These are phyloP conservation scores for Starmerella bombicola DNA, from an alignment of 805 yeast species.

Conservation along the genomic window DNA sequence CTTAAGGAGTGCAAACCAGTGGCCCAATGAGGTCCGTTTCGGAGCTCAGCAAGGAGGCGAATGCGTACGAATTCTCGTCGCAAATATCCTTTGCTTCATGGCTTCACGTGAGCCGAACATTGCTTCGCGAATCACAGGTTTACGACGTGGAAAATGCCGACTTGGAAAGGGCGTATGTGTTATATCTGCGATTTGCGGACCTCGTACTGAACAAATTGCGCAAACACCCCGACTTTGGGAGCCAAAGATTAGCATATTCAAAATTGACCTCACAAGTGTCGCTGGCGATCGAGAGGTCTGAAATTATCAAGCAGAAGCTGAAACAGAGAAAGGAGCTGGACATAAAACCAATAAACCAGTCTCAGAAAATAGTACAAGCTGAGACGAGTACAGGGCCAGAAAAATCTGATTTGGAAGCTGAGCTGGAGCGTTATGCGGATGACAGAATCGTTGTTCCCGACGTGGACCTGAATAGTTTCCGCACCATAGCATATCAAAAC, in stretches of 20 bases:
- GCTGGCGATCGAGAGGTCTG: slow-evolving; percentile 24
- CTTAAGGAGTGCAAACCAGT: too few relatives aligned
- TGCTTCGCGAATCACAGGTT: slow-evolving; percentile 33
- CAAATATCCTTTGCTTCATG: slow-evolving; percentile 42
- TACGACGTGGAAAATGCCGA: slow-evolving; percentile 34
- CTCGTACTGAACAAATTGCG: slow-evolving; percentile 38
- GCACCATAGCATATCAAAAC: background rate
- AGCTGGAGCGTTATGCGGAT: slow-evolving; percentile 3
- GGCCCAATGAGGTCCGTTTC: slow-evolving; percentile 18
- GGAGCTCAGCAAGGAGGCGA: slow-evolving; percentile 38
- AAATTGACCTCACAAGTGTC: slow-evolving; percentile 17
- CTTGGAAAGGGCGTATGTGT: slow-evolving; percentile 40
- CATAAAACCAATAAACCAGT: background rate
- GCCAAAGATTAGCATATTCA: slow-evolving; percentile 15
- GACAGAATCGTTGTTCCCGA: background rate
- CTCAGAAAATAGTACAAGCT: background rate
- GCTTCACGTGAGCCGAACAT: slow-evolving; percentile 41
- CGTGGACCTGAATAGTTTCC: background rate
- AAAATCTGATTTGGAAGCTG: slow-evolving; percentile 1
- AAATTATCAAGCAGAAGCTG: slow-evolving; percentile 21
- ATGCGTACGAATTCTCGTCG: slow-evolving; percentile 42
- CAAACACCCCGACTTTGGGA: slow-evolving; percentile 35
- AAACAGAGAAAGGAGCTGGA: slow-evolving; percentile 10
- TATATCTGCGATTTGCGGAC: slow-evolving; percentile 49
- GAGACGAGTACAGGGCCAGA: background rate